Base-by-base conservation (phyloP, 106 monocot species). In the Dendrobium officinale region DNA sequence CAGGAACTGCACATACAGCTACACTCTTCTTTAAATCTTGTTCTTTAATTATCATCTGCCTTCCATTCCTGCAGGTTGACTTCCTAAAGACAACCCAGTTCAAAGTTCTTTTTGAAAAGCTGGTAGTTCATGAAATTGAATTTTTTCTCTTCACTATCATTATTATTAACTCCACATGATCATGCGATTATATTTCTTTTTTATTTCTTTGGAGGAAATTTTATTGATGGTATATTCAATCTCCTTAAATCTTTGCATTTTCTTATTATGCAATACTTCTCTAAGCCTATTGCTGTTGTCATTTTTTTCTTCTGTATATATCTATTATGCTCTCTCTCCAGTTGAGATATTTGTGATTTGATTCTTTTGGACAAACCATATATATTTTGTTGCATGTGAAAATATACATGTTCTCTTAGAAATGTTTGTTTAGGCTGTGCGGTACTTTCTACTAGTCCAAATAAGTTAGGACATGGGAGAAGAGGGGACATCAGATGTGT, bases 401-500 rank as follows among this genome's bases (percentile, higher is more conserved):
- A 11, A 15, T 70, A 70, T 70, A 70, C 24, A 70, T 70, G 70
- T 70, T 70, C 70, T 70, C 70, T 70, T 70, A 70, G 70, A 76
- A 76, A 76, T 76, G 76, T 26, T 76, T 76, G 47, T 76, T 76
- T 76, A 76, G 76, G 76, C 76, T 27, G 22, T 48, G 76, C 49
- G 76, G 76, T 49, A 48, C 42, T 76, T 47, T 47, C 76, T 49
- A 49, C 76, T 76, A 76, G 76, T 76, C 76, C 76, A 47, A 47
- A 51, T 76, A 76, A 76, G 76, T 76, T 76, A 76, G 76, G 76
- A 48, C 48, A 24, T 48, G 48, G 49, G 76, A 76, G 76, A 76
- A 22, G 76, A 76, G 47, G 49, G 76, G 43, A 42, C 74, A 74
- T 74, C 74, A 43, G 74, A 74, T 74, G 74, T 70, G 74, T 70